Evolutionary conservation across 164 flowering plant genomes (phyloP).

Genomic region (Stephania japonica): DNA sequence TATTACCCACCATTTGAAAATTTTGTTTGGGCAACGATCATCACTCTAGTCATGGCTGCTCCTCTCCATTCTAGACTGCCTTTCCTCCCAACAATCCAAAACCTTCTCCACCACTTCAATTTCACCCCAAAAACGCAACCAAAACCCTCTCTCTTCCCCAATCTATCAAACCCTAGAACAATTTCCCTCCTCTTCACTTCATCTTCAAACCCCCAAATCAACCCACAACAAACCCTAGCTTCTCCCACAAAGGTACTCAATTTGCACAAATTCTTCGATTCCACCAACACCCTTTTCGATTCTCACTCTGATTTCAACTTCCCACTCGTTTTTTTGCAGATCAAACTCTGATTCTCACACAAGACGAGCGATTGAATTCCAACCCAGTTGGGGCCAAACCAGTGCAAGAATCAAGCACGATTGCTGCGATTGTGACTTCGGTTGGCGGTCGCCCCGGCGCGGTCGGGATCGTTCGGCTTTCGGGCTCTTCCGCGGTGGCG

Average conservation of each 20-base stretch:
- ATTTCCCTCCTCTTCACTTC: conserved; percentile 13
- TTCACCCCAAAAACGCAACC: conserved; percentile 8
- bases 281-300: background rate
- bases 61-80: conserved; percentile 13
- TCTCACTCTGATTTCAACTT: background rate
- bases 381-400: conserved; percentile 2
- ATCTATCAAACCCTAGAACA: conserved; percentile 14
- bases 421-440: conserved; percentile 92
- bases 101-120: conserved; percentile 15
- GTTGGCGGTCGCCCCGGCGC: conserved; percentile 80
- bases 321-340: conserved; percentile 17
- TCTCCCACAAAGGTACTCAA: conserved; percentile 11
- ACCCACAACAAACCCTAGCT: conserved; percentile 14
- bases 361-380: conserved; percentile 37
- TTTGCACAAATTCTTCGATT: conserved; percentile 1
- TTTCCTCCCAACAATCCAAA: conserved; percentile 20
- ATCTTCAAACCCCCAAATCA: conserved; percentile 16
- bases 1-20: background rate
- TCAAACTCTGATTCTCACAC: conserved; percentile 25
- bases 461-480: conserved; percentile 83
- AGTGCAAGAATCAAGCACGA: conserved; percentile 37
- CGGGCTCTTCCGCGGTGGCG: conserved; percentile 72
- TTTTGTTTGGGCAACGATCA: background rate
- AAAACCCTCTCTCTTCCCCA: conserved; percentile 5
- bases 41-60: background rate